Conservation (phyloP, 163 green algal species). For the Volvox carteri region DNA sequence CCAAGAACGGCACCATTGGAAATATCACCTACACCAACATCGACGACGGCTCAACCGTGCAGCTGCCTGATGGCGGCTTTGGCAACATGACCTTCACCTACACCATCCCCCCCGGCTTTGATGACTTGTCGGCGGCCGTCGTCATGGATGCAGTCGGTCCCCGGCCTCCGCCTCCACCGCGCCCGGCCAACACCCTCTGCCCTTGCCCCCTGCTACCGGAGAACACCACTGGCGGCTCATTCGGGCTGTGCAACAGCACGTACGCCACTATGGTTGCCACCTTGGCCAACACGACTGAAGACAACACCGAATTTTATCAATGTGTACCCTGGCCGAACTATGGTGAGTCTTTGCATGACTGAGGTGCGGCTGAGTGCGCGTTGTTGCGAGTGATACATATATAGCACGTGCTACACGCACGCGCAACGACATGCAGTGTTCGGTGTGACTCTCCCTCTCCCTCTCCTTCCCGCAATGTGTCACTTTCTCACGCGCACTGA, state of each 20-base stretch:
- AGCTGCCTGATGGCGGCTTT: constrained; percentile 51
- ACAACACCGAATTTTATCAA: neutral
- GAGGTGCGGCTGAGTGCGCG: neutral
- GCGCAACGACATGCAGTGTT: too few species aligned
- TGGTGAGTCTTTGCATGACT: neutral
- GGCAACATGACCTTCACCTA: constrained; percentile 64
- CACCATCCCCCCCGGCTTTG: constrained; percentile 56
- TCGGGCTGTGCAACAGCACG: constrained; percentile 41
- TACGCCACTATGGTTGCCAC: constrained; percentile 12
- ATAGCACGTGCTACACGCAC: too few species aligned
- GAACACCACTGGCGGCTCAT: neutral
- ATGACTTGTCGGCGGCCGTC: constrained; percentile 67
- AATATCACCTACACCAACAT: neutral
- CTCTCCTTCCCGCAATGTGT: too few species aligned
- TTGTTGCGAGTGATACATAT: too few species aligned
- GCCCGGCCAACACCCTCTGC: neutral
- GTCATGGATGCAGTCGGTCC: constrained; percentile 43
- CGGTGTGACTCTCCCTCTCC: too few species aligned
- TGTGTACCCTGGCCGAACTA: constrained; percentile 51
- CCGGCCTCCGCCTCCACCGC: constrained; percentile 42
- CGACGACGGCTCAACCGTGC: constrained; percentile 17
- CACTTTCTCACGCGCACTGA: too few species aligned
- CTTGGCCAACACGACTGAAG: neutral
- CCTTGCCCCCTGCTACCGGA: constrained; percentile 27
- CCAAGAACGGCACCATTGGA: neutral